phyloP scores from a whole-genome alignment of 2,329 filamentous ascomycete species.

The Aspergillus intermedius region DNA sequence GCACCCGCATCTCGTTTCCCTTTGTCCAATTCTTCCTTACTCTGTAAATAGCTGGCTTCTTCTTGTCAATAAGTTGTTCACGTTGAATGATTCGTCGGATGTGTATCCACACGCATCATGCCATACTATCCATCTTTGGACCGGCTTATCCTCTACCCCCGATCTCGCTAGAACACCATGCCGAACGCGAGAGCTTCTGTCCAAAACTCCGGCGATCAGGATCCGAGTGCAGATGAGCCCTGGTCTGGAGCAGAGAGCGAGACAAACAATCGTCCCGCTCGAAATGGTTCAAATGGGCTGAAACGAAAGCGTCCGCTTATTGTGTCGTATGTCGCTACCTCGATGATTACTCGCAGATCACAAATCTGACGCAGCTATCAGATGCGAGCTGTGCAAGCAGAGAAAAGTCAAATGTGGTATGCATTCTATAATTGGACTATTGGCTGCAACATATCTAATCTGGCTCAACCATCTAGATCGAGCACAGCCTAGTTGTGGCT shows the following conservation, averaged over 20 bases:
- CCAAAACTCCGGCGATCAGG: constrained; percentile 16
- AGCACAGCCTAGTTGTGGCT: constrained; percentile 58
- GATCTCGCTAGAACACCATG: constrained; percentile 30
- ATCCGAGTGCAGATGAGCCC: constrained; percentile 28
- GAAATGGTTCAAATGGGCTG: constrained; percentile 22
- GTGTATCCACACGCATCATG: constrained; percentile 1
- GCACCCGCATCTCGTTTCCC: neutral
- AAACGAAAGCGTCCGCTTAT: constrained; percentile 34
- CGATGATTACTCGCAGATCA: neutral
- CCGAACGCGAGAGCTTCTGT: constrained; percentile 23
- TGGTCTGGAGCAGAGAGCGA: constrained; percentile 32
- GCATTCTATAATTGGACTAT: constrained; percentile 5
- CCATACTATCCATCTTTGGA: neutral
- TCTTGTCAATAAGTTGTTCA: neutral
- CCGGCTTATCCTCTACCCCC: constrained; percentile 12
- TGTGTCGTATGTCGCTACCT: constrained; percentile 28
- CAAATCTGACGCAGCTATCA: constrained; percentile 19
- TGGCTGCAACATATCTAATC: constrained; percentile 3
- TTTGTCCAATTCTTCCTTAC: neutral
- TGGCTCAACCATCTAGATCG: constrained; percentile 34
- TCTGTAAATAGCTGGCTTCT: neutral
- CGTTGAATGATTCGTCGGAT: neutral
- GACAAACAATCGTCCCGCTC: constrained; percentile 17
- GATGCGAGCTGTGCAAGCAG: constrained; percentile 41
- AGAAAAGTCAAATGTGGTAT: constrained; percentile 43